These are phyloP conservation scores for Trichoderma orchidacearum DNA, from an alignment of 495 filamentous ascomycete genomes.

Conservation along the genomic window DNA sequence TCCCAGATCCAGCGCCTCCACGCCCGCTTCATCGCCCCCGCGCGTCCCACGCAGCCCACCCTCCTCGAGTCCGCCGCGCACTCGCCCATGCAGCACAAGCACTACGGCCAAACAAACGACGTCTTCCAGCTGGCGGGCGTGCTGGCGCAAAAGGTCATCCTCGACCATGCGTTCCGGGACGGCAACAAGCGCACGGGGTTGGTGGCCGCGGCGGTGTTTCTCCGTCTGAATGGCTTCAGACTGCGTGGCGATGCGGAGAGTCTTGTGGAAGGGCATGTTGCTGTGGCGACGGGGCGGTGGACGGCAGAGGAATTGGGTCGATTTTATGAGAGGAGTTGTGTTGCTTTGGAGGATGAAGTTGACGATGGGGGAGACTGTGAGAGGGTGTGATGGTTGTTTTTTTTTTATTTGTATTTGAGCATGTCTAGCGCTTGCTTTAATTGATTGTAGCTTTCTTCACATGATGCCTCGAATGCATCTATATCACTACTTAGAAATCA, in stretches of 20 bases:
- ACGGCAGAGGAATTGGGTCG: not conserved
- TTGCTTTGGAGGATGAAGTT: not conserved
- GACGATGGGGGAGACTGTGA: not conserved
- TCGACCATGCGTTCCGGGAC: slow-evolving; percentile 20
- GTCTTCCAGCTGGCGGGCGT: slow-evolving; percentile 18
- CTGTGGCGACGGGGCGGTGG: not conserved
- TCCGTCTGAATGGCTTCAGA: slow-evolving; percentile 16
- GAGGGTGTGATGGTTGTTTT: not conserved
- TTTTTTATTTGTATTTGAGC: not conserved
- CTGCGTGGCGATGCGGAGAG: not conserved
- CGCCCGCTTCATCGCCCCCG: no score
- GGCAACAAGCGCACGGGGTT: slow-evolving; percentile 23
- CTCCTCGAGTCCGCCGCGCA: slow-evolving; percentile 17
- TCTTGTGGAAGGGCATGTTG: not conserved
- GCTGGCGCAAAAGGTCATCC: slow-evolving; percentile 19
- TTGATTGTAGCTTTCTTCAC: not conserved
- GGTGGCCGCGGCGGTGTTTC: slow-evolving; percentile 20
- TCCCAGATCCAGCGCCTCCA: slow-evolving; percentile 11
- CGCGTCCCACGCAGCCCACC: slow-evolving; percentile 8
- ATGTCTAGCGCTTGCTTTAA: not conserved
- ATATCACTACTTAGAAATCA: no score
- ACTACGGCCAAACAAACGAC: slow-evolving; percentile 15
- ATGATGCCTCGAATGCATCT: slow-evolving; percentile 3
- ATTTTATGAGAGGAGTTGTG: not conserved
- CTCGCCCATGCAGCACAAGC: slow-evolving; percentile 17